Evolutionary conservation across 1,284 basidiomycete species (phyloP), one percentile per base, ranked within the genome.

Genomic region (Tausonia pullulans): DNA sequence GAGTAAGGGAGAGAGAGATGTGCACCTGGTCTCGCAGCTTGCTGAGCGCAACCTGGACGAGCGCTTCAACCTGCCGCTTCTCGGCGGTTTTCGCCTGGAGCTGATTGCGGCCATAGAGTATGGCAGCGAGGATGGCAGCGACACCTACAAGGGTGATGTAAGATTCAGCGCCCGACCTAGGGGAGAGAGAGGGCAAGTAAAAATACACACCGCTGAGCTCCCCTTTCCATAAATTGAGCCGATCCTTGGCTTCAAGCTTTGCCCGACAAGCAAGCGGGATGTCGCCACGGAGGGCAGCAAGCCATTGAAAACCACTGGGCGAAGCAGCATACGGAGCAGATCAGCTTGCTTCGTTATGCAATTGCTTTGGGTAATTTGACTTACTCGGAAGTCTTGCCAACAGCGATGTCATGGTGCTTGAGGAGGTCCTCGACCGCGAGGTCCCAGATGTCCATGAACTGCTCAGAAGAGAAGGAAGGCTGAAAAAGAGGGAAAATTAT

Each of bases 341-440:
- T 60, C 58, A 60, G 58, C 27, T 41, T 27, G 27, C 27, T 27
- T 27, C 27, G 27, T 27, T 27, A 27, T 27, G 27, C 27, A 27
- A 27, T 27, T 27, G 27, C 27, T 27, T 27, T 27, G 27, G 27
- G 27, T 27, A 27, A 27, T 27, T 27, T 27, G 27, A 27, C 27
- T 27, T 27, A 27, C 27, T 27, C 27, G 27, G 27, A 27, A 27
- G 27, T 27, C 27, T 27, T 27, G 55, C 81, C 83, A 68, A 86
- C 80, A 68, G 89, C 78, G n/a, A 93, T 81, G 56, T 87, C 87
- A 63, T 86, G 87, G 81, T 87, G 91, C 71, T 85, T 81, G 50
- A 85, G 80, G 61, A 96, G 78, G 72, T 96, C 87, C 69, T 85
- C 82, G 65, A 97, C 81, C 14, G 93, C 93, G 71, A 88, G 85